Evolutionary conservation across 2,329 filamentous ascomycete species (phyloP), one percentile per base, ranked within the genome.

Genomic region (Scytalidium lignicola): DNA sequence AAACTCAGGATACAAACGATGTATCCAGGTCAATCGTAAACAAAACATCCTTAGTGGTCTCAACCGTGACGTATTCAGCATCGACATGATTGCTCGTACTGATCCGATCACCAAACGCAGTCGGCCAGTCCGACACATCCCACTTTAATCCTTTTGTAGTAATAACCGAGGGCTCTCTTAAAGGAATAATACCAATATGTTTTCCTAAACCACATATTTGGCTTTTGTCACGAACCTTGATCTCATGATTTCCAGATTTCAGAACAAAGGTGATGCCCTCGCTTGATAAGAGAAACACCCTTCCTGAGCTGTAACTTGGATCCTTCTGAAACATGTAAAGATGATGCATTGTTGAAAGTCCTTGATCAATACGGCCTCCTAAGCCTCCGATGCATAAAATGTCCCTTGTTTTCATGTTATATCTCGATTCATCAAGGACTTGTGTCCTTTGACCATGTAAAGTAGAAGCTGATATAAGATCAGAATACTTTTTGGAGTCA

Each of bases 351-450:
- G 95, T 84, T 50, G 89, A 90, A 43, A 99, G 77, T 1, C 86
- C 92, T 65, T 99, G 93, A 67, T 99, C 93, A 15, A 97, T 87
- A 23, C 93, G 83, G 6, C 93, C 93, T 41, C 89, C 90, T 1
- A 97, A 77, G 2, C 91, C 90, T 39, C 92, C 91, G 6, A 96
- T 71, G 32, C 88, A 83, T 12, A 96, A 74, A n/a, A 96, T 82
- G 61, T 92, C 78, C 44, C 77, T 63, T 4, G 68, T 49, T 19
- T 56, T 58, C 2, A 60, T 43, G 26, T 49, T 51, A 5, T 37
- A 37, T 4, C 4, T 37, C 15, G 32, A 37, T 17, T 37, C 32
- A 37, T 37, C 32, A 28, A 23, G 41, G 37, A 46, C 40, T 19
- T 37, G 5, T 15, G 47, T 22, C 15, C 17, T 49, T 7, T n/a